A percentile compares a stretch with the other conserved stretches of the same genome.
Evolutionary conservation across 2,329 filamentous ascomycete genomes (phyloP).

Genomic region (Aphanocladium album): DNA sequence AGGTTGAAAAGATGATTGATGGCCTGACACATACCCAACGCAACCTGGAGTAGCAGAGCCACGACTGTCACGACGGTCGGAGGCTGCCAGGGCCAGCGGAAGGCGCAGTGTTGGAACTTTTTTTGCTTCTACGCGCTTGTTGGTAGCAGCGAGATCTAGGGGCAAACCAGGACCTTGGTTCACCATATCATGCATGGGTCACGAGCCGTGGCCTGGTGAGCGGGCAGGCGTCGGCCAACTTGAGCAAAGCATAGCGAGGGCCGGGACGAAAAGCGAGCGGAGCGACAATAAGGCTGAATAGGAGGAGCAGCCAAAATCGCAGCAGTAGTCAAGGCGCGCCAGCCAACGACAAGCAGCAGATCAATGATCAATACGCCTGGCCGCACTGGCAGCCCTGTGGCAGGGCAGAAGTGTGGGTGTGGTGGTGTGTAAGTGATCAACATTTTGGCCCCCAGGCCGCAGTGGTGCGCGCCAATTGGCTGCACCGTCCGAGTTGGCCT

Average conservation of each 20-base stretch:
- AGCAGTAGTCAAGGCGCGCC: not conserved
- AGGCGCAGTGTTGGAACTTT: too few relatives aligned
- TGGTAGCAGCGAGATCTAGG: not conserved
- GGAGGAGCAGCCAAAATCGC: not conserved
- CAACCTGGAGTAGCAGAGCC: too few relatives aligned
- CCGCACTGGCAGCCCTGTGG: too few relatives aligned
- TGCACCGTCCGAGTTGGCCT: not conserved
- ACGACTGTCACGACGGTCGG: too few relatives aligned
- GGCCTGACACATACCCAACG: too few relatives aligned
- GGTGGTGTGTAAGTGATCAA: not conserved
- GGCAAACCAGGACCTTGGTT: not conserved
- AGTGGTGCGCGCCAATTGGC: not conserved
- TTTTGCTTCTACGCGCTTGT: not conserved
- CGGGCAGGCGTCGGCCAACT: not conserved
- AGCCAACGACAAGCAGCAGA: too few relatives aligned
- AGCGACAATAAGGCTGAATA: not conserved
- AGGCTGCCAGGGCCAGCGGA: too few relatives aligned
- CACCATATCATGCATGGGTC: not conserved
- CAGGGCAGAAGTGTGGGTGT: too few relatives aligned
- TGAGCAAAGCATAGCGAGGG: not conserved
- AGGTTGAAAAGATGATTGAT: too few relatives aligned
- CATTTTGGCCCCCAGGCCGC: not conserved
- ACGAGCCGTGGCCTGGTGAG: not conserved
- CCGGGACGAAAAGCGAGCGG: not conserved
- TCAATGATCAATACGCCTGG: too few relatives aligned